A percentile compares a stretch with the other conserved stretches of the same genome.
phyloP scores from a whole-genome alignment of 2,329 filamentous ascomycete species.

The Zasmidium cellare region DNA sequence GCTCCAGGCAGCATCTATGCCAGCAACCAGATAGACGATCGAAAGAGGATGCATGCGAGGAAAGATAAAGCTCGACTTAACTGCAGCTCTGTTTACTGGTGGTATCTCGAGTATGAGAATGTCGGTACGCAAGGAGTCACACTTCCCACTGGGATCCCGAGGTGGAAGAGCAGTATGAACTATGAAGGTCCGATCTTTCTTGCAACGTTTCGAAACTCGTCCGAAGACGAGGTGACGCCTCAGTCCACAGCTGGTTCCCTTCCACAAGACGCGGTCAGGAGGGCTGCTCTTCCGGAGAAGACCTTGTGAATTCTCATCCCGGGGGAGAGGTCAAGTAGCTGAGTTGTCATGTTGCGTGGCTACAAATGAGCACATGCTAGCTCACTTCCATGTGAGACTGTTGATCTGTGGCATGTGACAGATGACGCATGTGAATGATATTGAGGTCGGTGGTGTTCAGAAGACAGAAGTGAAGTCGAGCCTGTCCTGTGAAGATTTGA shows the following conservation, averaged over 20 bases:
- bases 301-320: constrained; percentile 27
- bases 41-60: no score
- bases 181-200: constrained; percentile 35
- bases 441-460: not conserved
- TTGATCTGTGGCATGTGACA: no score
- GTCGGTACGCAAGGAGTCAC: constrained; percentile 35
- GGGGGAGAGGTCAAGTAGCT: constrained; percentile 28
- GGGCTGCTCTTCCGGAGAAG: constrained; percentile 30
- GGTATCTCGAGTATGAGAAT: constrained; percentile 8
- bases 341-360: constrained; percentile 27
- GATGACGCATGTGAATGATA: not conserved
- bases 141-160: constrained; percentile 24
- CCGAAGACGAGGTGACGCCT: constrained; percentile 19
- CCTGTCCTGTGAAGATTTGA: not conserved
- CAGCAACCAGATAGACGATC: no score
- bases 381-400: no score
- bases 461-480: constrained; percentile 1
- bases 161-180: constrained; percentile 29
- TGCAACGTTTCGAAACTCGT: constrained; percentile 20
- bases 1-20: not conserved
- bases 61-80: no score
- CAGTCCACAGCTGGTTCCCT: constrained; percentile 31
- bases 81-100: no score
- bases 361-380: not conserved
- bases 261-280: constrained; percentile 31